Percentiles rank a stretch among this genome's conserved stretches.
Evolutionary conservation across 1,284 basidiomycete genomes (phyloP).

Genomic region (Cerrena zonata): DNA sequence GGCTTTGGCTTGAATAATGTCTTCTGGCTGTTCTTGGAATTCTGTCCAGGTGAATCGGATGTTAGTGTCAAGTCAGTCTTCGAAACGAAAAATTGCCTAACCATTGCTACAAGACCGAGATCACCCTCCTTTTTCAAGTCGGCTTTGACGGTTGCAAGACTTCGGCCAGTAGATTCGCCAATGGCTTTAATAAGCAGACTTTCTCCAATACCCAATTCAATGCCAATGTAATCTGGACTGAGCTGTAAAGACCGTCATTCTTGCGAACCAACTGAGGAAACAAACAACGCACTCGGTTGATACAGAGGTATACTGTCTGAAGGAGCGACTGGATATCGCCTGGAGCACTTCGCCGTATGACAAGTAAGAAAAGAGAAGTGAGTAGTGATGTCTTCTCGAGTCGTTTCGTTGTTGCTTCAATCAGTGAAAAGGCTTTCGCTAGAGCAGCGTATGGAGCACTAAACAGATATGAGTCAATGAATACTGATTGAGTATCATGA

Average conservation of each 20-base stretch:
- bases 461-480: too few species aligned
- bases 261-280: neutral
- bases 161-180: slow-evolving; percentile 88
- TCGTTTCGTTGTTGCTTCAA: slow-evolving; percentile 94
- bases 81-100: slow-evolving; percentile 26
- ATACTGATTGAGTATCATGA: too few species aligned
- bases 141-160: slow-evolving; percentile 76
- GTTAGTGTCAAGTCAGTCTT: neutral
- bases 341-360: slow-evolving; percentile 77
- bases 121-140: slow-evolving; percentile 94
- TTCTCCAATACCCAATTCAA: slow-evolving; percentile 96
- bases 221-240: slow-evolving; percentile 91
- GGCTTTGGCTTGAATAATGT: slow-evolving; percentile 93
- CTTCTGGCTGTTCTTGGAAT: slow-evolving; percentile 89
- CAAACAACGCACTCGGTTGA: slow-evolving; percentile 73
- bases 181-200: slow-evolving; percentile 93
- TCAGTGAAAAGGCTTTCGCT: slow-evolving; percentile 81
- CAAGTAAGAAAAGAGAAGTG: slow-evolving; percentile 83
- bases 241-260: slow-evolving; percentile 43
- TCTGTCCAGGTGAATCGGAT: slow-evolving; percentile 53
- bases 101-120: slow-evolving; percentile 92
- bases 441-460: slow-evolving; percentile 94
- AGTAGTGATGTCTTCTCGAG: slow-evolving; percentile 88
- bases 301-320: slow-evolving; percentile 91
- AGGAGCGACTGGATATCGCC: slow-evolving; percentile 71